Evolutionary conservation across 371 early-diverging fungal species (phyloP).

Genomic region (Circinella umbellata): DNA sequence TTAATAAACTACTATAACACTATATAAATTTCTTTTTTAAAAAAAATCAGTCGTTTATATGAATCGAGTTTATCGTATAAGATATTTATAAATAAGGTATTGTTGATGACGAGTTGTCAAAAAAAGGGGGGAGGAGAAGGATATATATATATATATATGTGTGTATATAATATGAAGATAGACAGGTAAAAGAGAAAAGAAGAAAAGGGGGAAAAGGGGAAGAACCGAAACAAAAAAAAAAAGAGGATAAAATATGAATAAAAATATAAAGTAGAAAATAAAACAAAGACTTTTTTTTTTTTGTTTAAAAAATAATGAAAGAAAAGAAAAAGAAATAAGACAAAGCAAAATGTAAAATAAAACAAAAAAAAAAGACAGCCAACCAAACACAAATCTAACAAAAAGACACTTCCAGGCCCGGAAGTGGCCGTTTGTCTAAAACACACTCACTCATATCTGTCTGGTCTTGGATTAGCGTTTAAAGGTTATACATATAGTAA

Average conservation of each 20-base stretch:
- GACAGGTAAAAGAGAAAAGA: conserved; percentile 13
- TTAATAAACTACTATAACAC: neutral
- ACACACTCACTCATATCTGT: too few relatives aligned
- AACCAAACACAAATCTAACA: neutral
- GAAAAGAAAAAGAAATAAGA: neutral
- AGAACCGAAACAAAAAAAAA: neutral
- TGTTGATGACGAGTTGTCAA: conserved; percentile 14
- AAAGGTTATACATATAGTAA: neutral
- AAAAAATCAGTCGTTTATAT: too few relatives aligned
- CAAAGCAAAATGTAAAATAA: neutral
- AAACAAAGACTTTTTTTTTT: too few relatives aligned
- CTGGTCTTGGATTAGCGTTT: too few relatives aligned
- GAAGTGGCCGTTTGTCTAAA: neutral
- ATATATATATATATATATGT: too few relatives aligned
- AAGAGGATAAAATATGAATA: conserved; percentile 1
- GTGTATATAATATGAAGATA: too few relatives aligned
- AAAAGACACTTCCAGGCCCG: conserved; percentile 5
- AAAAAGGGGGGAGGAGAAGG: conserved; percentile 16
- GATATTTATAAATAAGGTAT: neutral
- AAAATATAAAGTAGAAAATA: neutral
- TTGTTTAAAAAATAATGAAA: too few relatives aligned
- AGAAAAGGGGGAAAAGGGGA: conserved; percentile 10
- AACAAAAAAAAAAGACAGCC: conserved; percentile 11
- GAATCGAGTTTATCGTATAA: too few relatives aligned
- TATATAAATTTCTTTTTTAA: neutral